Conservation (phyloP, 768 basidiomycete genomes). For the Podaxis sp. region DNA sequence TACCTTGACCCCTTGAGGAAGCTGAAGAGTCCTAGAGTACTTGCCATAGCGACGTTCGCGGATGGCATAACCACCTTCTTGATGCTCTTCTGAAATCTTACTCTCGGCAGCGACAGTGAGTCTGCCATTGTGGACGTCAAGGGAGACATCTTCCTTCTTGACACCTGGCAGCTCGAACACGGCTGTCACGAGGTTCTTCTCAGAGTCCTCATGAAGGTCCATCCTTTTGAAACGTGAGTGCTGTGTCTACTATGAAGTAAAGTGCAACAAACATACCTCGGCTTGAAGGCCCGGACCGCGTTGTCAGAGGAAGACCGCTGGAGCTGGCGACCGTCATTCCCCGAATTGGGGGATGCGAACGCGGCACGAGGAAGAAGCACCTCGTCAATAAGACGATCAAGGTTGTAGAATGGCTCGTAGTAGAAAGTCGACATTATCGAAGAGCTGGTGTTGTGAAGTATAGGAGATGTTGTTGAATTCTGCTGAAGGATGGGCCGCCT, state of each 20-base stretch:
- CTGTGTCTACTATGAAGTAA: slow-evolving; percentile 7
- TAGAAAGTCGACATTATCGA: slow-evolving; percentile 20
- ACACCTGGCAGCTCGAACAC: slow-evolving; percentile 60
- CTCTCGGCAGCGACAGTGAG: slow-evolving; percentile 54
- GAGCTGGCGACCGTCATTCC: background rate
- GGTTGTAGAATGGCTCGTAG: slow-evolving; percentile 41
- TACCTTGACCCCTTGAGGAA: slow-evolving; percentile 56
- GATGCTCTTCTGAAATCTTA: slow-evolving; percentile 29
- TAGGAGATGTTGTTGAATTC: background rate
- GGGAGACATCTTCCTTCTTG: slow-evolving; percentile 46
- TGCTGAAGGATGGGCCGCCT: background rate
- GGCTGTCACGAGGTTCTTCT: slow-evolving; percentile 50
- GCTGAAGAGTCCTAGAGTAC: slow-evolving; percentile 44
- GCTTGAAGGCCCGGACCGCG: background rate
- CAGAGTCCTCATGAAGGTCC: slow-evolving; percentile 52
- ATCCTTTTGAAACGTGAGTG: slow-evolving; percentile 35
- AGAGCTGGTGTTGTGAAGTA: background rate
- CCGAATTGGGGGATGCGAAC: background rate
- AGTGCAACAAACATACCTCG: slow-evolving; percentile 1
- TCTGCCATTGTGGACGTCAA: slow-evolving; percentile 50
- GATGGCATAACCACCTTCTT: slow-evolving; percentile 39
- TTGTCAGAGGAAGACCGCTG: background rate
- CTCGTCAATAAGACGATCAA: slow-evolving; percentile 42
- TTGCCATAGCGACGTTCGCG: slow-evolving; percentile 50
- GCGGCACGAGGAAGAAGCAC: slow-evolving; percentile 17